A percentile compares a stretch with the other conserved stretches of the same genome.
These are phyloP conservation scores for Coemansia sp. DNA, from an alignment of 192 early-diverging fungal genomes.

Conservation along the genomic window DNA sequence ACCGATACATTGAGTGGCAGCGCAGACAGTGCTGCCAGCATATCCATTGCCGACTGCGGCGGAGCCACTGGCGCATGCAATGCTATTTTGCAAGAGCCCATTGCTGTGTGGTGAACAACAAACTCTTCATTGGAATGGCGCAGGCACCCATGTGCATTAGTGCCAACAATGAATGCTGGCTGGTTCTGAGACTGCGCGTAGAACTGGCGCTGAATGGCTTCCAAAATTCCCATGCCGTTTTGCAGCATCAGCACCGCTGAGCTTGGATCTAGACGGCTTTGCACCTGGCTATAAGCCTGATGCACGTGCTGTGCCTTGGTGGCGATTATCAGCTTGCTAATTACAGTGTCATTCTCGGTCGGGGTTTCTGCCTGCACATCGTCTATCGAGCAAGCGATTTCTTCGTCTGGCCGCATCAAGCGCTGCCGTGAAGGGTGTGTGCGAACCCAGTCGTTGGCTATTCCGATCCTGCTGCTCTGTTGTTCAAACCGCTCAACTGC, in stretches of 20 bases:
- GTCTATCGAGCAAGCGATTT: conserved; percentile 16
- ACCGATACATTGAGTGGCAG: conserved; percentile 33
- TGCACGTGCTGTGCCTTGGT: conserved; percentile 67
- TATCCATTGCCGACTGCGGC: conserved; percentile 17
- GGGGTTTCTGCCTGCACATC: conserved; percentile 30
- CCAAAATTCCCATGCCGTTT: conserved; percentile 64
- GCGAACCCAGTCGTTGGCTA: conserved; percentile 33
- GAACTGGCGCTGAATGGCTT: conserved; percentile 49
- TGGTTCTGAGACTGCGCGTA: conserved; percentile 6
- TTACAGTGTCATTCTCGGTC: conserved; percentile 26
- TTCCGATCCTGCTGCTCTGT: conserved; percentile 18
- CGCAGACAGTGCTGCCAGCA: conserved; percentile 22
- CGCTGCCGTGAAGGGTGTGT: conserved; percentile 35
- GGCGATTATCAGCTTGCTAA: conserved; percentile 57
- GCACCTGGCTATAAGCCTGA: conserved; percentile 53
- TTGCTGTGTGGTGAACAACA: conserved; percentile 58
- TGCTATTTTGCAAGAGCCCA: conserved; percentile 54
- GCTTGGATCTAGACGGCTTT: conserved; percentile 48
- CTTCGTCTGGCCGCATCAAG: conserved; percentile 16
- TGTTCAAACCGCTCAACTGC: conserved; percentile 32
- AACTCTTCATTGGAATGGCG: conserved; percentile 47
- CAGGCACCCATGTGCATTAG: conserved; percentile 59
- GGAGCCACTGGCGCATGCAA: conserved; percentile 17
- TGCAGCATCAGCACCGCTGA: conserved; percentile 63
- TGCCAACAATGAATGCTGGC: conserved; percentile 52